Evolutionary conservation across 129 eudicot genomes (phyloP).

Genomic region (Saussurea involucrata): DNA sequence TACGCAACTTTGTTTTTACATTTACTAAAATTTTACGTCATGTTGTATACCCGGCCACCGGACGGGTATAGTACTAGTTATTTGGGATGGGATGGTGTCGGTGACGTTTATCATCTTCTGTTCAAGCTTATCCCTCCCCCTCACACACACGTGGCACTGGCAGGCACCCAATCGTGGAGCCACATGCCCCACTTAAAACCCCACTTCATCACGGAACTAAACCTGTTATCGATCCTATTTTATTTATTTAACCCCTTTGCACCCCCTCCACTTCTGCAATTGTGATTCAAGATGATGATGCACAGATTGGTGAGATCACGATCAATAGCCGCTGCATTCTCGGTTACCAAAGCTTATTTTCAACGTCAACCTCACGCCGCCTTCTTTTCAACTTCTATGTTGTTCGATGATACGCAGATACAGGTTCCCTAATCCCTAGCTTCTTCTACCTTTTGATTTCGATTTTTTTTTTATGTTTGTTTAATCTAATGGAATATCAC

Average conservation of each 20-base stretch:
- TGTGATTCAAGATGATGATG: slow-evolving; percentile 26
- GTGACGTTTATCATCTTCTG: neutral
- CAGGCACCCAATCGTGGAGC: neutral
- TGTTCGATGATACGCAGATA: slow-evolving; percentile 75
- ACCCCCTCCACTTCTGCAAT: neutral
- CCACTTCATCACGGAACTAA: neutral
- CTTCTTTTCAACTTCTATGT: slow-evolving; percentile 57
- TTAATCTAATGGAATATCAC: neutral
- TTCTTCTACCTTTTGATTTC: neutral
- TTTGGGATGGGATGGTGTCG: too few species aligned
- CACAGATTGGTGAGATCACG: slow-evolving; percentile 38
- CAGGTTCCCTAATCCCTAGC: slow-evolving; percentile 42
- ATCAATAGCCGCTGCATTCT: slow-evolving; percentile 33
- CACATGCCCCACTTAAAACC: neutral
- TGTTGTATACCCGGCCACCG: too few species aligned
- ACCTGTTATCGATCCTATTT: neutral
- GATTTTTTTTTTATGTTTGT: neutral
- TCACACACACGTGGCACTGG: neutral
- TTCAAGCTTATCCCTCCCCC: neutral
- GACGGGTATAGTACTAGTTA: too few species aligned
- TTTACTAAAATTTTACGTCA: too few species aligned
- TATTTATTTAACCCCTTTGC: neutral
- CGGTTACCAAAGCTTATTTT: neutral
- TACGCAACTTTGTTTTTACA: too few species aligned
- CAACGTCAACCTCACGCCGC: slow-evolving; percentile 9